These are phyloP conservation scores for Colletotrichum spaethianum DNA, from an alignment of 2,329 filamentous ascomycete genomes.

Conservation along the genomic window DNA sequence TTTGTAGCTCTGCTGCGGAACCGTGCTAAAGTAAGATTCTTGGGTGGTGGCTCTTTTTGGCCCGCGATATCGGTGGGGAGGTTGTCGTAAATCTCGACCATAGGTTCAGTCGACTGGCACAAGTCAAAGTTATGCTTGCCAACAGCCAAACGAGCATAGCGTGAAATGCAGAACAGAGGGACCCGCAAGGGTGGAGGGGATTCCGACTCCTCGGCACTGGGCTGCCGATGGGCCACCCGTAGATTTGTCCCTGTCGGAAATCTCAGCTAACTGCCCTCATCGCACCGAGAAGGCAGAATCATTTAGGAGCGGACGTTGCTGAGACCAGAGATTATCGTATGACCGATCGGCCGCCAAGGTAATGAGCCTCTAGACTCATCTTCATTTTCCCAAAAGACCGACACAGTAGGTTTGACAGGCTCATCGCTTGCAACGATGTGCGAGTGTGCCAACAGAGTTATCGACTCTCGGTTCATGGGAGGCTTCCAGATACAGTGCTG, in stretches of 20 bases:
- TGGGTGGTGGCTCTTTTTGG: not conserved
- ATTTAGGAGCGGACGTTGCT: constrained; percentile 10
- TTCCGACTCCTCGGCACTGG: constrained; percentile 28
- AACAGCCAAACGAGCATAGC: constrained; percentile 1
- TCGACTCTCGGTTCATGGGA: not conserved
- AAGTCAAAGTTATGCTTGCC: not conserved
- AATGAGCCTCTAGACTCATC: not conserved
- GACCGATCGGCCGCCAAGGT: constrained; percentile 17
- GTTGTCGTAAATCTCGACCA: no score
- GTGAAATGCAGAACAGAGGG: not conserved
- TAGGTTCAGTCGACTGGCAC: not conserved
- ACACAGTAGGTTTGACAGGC: not conserved
- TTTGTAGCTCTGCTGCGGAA: not conserved
- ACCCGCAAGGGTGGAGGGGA: constrained; percentile 7
- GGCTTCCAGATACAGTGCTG: not conserved
- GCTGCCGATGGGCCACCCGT: not conserved
- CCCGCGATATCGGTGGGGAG: not conserved
- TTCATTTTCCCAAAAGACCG: not conserved
- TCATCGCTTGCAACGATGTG: not conserved
- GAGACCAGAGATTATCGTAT: constrained; percentile 9
- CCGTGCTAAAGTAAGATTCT: not conserved
- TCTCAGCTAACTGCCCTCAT: constrained; percentile 9
- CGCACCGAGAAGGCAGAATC: constrained; percentile 10
- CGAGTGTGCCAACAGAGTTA: not conserved
- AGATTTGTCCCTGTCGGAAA: constrained; percentile 14